phyloP scores from a whole-genome alignment of 2,329 filamentous ascomycete species.

The Hymenotorrendiella dingleyae region DNA sequence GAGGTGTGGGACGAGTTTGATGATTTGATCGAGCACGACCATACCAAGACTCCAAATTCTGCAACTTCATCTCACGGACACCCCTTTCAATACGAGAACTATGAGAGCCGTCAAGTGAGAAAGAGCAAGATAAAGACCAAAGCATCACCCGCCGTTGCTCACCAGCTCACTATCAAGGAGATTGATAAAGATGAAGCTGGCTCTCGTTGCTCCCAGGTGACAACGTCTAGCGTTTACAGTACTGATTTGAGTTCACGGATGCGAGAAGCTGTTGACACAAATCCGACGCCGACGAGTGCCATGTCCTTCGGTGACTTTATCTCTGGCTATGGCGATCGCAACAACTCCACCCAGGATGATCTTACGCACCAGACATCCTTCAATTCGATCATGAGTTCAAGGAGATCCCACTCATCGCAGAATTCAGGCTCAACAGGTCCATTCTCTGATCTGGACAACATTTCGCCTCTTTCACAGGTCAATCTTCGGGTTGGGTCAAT shows the following conservation, averaged over 20 bases:
- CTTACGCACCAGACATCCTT: slow-evolving; percentile 6
- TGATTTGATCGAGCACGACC: slow-evolving; percentile 70
- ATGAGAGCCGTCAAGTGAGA: slow-evolving; percentile 29
- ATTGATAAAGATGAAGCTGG: slow-evolving; percentile 2
- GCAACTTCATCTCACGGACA: slow-evolving; percentile 50
- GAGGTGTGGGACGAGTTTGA: slow-evolving; percentile 96
- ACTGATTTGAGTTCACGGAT: slow-evolving; percentile 49
- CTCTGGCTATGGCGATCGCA: slow-evolving; percentile 35
- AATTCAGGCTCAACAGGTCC: slow-evolving; percentile 21
- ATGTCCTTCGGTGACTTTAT: slow-evolving; percentile 40
- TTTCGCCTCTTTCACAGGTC: slow-evolving; percentile 61
- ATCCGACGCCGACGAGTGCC: slow-evolving; percentile 39
- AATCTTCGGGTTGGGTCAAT: slow-evolving; percentile 75
- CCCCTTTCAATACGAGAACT: slow-evolving; percentile 51
- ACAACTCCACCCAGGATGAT: slow-evolving; percentile 21
- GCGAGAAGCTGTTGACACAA: slow-evolving; percentile 40
- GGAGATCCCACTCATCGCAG: slow-evolving; percentile 19
- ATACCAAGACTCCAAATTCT: slow-evolving; percentile 42
- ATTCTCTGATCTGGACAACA: slow-evolving; percentile 41
- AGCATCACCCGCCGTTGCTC: slow-evolving; percentile 19
- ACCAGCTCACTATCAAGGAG: slow-evolving; percentile 15
- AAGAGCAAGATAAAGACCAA: slow-evolving; percentile 20
- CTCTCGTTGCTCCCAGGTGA: slow-evolving; percentile 19
- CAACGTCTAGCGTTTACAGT: slow-evolving; percentile 47
- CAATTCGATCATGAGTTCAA: slow-evolving; percentile 12